Base-by-base conservation (phyloP, 139 green algal species). In the Tetradesmus obliquus region DNA sequence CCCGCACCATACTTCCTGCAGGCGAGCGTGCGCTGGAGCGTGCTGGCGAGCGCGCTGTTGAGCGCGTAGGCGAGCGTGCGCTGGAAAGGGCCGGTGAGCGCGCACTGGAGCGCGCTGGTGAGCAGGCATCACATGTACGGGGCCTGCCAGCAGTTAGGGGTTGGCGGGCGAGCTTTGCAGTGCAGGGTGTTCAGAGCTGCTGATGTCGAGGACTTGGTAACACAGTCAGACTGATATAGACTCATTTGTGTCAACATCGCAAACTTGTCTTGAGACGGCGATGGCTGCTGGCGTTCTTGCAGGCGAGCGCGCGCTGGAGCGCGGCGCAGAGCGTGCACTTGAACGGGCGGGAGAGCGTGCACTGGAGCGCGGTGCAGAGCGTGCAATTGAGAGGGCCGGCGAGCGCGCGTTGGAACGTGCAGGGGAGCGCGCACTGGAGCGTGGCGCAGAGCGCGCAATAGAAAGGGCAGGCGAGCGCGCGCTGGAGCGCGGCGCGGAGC, bases 41-140 rank as follows among this genome's bases (percentile, higher is more conserved):
- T 84, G 55, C 90, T 0, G 88, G 83, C 0, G 84, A 86, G 58
- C 5, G 55, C 2, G 79, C 86, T 2, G 71, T 83, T 0, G 91
- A 93, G 80, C 85, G 88, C 7, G 88, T 82, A 0, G 91, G 71
- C 2, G 93, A 95, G 71, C 74, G 91, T 1, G 74, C 76, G 1
- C 45, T 71, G 0, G 93, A 94, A 54, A 76, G 90, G 4, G 89
- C 82, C 2, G 93, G 89, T 1, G 71, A 88, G 57, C 76, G 74
- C 60, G 57, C 80, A 82, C 74, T 60, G 2, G 89, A 94, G 71
- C 86, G 89, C 2, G 60, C 80, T 17, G 92, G 72, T 8, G 92
- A 94, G 85, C 79, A 86, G 76, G 58, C 87, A 15, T 71, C 8
- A 20, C 60, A 71, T 45, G 32, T 45, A 45, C 32, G 32, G 32